phyloP scores from a whole-genome alignment of 2,329 filamentous ascomycete species.

The Microcyclosporella mali region DNA sequence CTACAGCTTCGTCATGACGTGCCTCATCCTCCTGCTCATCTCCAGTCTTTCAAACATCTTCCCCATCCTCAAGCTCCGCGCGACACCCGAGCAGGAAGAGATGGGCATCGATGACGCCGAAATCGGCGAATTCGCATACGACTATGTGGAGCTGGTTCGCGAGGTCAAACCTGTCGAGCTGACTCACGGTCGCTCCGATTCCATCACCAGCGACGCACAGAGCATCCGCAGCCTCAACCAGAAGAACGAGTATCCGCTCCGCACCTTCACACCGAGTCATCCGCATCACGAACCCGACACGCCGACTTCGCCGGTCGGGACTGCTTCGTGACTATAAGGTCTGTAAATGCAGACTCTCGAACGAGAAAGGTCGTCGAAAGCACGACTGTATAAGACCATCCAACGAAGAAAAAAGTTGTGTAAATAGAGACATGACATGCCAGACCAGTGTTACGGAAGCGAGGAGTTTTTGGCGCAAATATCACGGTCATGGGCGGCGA shows the following conservation, averaged over 20 bases:
- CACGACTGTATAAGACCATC: too few relatives aligned
- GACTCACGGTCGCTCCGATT: conserved; percentile 1
- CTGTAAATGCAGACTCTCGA: too few relatives aligned
- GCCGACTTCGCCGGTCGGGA: conserved; percentile 2
- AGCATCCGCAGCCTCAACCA: conserved; percentile 7
- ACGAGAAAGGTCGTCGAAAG: too few relatives aligned
- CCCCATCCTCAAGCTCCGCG: conserved; percentile 68
- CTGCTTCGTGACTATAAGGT: conserved; percentile 1
- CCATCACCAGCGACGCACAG: background rate
- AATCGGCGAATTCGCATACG: conserved; percentile 92
- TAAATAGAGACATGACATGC: too few relatives aligned
- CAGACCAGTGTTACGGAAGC: too few relatives aligned
- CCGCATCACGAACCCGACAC: too few relatives aligned
- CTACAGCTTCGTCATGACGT: conserved; percentile 74
- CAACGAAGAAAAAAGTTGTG: too few relatives aligned
- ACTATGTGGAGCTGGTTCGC: conserved; percentile 78
- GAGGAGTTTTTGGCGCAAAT: too few relatives aligned
- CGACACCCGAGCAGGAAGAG: conserved; percentile 70
- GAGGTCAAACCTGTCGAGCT: conserved; percentile 47
- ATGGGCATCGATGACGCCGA: conserved; percentile 80
- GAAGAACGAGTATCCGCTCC: conserved; percentile 7
- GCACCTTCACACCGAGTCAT: conserved; percentile 1
- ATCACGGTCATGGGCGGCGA: too few relatives aligned
- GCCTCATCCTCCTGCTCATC: conserved; percentile 58
- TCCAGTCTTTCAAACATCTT: conserved; percentile 70